Evolutionary conservation across 129 eudicot genomes (phyloP).

Genomic region (Heracleum sosnowskyi): DNA sequence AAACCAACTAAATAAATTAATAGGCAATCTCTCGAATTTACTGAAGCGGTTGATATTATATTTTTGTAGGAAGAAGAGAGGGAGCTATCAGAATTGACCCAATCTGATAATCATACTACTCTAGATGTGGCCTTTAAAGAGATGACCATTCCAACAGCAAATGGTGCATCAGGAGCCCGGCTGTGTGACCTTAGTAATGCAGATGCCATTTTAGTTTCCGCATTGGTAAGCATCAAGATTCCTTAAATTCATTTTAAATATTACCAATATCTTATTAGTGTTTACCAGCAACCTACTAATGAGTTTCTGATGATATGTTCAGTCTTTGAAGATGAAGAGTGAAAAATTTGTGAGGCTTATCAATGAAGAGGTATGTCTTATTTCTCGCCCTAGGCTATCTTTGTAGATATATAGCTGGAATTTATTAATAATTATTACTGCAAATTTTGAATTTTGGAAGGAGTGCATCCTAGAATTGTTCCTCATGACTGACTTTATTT

Average conservation of each 20-base stretch:
- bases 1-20: neutral
- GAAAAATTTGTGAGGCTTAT: conserved; percentile 87
- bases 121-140: conserved; percentile 73
- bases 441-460: neutral
- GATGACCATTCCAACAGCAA: conserved; percentile 52
- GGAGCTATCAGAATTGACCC: conserved; percentile 58
- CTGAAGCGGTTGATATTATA: neutral
- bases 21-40: neutral
- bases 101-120: conserved; percentile 19
- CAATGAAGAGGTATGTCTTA: conserved; percentile 62
- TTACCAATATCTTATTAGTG: conserved; percentile 4
- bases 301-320: conserved; percentile 26
- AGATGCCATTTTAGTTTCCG: conserved; percentile 84
- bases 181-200: conserved; percentile 91
- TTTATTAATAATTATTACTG: neutral
- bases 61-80: conserved; percentile 69
- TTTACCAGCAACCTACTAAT: neutral
- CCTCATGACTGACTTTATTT: neutral
- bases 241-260: neutral
- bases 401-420: neutral
- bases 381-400: neutral
- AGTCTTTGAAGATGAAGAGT: conserved; percentile 93
- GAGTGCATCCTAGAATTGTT: neutral
- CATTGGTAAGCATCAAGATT: conserved; percentile 50
- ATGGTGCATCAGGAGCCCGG: conserved; percentile 63